These are phyloP conservation scores for Pluteus cervinus DNA, from an alignment of 768 basidiomycete genomes.

Conservation along the genomic window DNA sequence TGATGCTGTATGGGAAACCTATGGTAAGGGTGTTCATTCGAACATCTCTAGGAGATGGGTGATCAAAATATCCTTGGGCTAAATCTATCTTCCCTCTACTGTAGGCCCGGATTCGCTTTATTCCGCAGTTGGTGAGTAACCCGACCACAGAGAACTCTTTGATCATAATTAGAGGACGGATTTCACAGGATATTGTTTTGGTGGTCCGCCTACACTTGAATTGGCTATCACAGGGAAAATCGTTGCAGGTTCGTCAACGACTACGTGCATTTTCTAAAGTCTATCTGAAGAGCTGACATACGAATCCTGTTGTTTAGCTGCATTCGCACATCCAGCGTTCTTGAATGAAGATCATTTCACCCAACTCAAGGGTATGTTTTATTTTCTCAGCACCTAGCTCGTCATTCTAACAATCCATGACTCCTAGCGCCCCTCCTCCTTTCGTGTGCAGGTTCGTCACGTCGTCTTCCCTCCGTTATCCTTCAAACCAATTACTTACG, in stretches of 20 bases:
- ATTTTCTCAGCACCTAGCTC: background rate
- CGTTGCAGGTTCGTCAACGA: too few relatives aligned
- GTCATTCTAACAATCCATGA: background rate
- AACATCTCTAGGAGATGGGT: too few relatives aligned
- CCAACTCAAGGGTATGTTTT: conserved; percentile 37
- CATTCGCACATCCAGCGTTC: conserved; percentile 51
- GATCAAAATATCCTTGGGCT: too few relatives aligned
- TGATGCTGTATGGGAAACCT: conserved; percentile 39
- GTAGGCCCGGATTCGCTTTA: conserved; percentile 29
- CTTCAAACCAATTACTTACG: background rate
- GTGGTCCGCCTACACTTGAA: conserved; percentile 45
- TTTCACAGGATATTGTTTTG: conserved; percentile 49
- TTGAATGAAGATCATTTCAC: conserved; percentile 42
- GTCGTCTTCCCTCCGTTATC: too few relatives aligned
- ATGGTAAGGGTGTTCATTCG: conserved; percentile 34
- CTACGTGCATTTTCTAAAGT: conserved; percentile 13
- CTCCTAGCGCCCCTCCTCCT: conserved; percentile 44
- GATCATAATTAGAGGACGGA: background rate
- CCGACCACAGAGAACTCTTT: too few relatives aligned
- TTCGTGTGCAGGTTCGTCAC: conserved; percentile 44
- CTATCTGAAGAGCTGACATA: background rate
- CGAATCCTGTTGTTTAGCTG: conserved; percentile 25
- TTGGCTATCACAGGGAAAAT: conserved; percentile 38
- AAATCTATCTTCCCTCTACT: too few relatives aligned
- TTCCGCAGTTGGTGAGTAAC: conserved; percentile 37